Evolutionary conservation across 163 green algal species (phyloP).

Genomic region (Picocystis sp.): DNA sequence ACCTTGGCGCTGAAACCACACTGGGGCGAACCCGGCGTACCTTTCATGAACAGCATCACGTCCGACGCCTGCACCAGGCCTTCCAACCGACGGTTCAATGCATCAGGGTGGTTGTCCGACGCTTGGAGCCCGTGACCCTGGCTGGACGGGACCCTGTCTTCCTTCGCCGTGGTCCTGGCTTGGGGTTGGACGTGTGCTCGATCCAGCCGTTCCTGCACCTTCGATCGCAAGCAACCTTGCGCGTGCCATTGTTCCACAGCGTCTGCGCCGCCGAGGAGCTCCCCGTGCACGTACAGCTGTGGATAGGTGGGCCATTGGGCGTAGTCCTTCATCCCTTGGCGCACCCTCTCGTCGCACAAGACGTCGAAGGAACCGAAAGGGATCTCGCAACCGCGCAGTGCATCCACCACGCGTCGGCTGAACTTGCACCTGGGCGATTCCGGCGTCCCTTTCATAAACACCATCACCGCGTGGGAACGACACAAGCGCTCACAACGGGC

Average conservation of each 20-base stretch:
- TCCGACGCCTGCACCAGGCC: no score
- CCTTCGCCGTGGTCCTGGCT: no score
- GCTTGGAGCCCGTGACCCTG: no score
- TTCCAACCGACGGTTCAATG: background rate
- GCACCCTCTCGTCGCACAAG: constrained; percentile 17
- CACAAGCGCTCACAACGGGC: background rate
- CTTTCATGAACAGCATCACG: constrained; percentile 96
- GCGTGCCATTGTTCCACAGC: constrained; percentile 27
- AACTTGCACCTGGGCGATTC: constrained; percentile 6
- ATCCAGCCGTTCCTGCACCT: background rate
- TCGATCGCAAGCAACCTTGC: background rate
- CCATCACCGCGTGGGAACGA: constrained; percentile 12
- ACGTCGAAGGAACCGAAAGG: constrained; percentile 14
- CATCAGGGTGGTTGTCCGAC: background rate
- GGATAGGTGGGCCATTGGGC: constrained; percentile 60
- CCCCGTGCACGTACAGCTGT: constrained; percentile 43
- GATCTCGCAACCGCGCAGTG: background rate
- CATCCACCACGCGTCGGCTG: background rate
- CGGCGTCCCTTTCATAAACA: constrained; percentile 17
- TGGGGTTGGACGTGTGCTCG: no score
- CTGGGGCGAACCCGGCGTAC: constrained; percentile 43
- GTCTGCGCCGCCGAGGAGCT: constrained; percentile 64
- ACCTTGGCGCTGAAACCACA: constrained; percentile 78
- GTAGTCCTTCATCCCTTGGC: constrained; percentile 47
- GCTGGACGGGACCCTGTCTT: no score